phyloP scores from a whole-genome alignment of 371 early-diverging fungal genomes.

The Mortierella sp. region DNA sequence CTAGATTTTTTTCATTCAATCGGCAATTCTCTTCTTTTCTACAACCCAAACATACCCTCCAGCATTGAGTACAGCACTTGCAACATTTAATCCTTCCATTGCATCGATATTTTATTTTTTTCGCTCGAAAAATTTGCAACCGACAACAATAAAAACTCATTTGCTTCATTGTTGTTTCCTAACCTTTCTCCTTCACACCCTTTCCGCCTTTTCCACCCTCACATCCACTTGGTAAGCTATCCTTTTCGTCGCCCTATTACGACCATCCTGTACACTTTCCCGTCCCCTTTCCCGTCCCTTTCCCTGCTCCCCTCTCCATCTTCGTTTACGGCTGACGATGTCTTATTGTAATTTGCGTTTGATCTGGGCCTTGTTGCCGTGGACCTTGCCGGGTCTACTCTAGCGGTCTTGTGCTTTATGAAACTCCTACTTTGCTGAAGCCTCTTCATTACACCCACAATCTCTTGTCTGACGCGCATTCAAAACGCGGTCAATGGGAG shows the following conservation, averaged over 20 bases:
- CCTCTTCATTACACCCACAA: conserved; percentile 10
- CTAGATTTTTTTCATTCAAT: background rate
- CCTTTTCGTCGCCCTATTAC: background rate
- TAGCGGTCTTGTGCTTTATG: conserved; percentile 60
- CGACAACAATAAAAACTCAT: background rate
- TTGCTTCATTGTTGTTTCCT: background rate
- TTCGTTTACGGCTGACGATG: conserved; percentile 42
- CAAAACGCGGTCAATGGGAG: no score
- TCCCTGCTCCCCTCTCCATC: background rate
- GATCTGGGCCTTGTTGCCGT: conserved; percentile 60
- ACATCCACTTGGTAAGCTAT: conserved; percentile 10
- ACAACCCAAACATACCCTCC: background rate
- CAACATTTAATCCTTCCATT: conserved; percentile 2
- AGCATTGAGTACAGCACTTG: background rate
- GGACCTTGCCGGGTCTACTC: conserved; percentile 59
- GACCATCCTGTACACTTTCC: background rate
- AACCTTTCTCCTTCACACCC: background rate
- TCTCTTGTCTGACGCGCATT: background rate
- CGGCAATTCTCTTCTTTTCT: background rate
- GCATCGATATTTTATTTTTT: background rate
- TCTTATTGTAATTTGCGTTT: conserved; percentile 59
- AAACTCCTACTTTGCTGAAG: conserved; percentile 57
- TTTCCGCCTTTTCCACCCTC: background rate
- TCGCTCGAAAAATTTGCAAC: background rate
- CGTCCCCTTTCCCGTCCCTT: background rate